Conservation (phyloP, 2,329 filamentous ascomycete genomes). For the Aspergillus sp. region DNA sequence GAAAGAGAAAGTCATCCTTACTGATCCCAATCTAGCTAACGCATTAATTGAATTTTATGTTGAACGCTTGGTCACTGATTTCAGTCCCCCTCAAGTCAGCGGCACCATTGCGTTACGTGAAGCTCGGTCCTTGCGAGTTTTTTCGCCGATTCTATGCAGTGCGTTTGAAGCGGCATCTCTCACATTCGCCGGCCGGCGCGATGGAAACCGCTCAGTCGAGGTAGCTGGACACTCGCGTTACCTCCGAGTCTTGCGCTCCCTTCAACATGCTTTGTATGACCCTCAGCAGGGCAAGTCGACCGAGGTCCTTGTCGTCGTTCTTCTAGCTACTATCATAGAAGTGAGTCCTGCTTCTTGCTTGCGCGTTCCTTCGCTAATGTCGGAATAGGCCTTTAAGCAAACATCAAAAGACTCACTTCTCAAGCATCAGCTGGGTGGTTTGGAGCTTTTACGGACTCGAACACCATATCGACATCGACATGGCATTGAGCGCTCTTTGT, state of each 20-base stretch:
- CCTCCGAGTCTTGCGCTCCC: conserved; percentile 18
- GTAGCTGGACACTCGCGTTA: conserved; percentile 26
- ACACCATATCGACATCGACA: conserved; percentile 29
- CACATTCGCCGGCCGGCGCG: conserved; percentile 25
- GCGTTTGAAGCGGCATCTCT: conserved; percentile 29
- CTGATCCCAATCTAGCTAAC: conserved; percentile 20
- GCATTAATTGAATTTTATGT: conserved; percentile 28
- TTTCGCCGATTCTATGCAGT: conserved; percentile 26
- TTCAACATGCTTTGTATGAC: conserved; percentile 24
- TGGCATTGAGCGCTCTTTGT: conserved; percentile 29
- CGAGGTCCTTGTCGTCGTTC: conserved; percentile 26
- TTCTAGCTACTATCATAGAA: conserved; percentile 30
- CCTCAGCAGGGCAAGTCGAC: conserved; percentile 24
- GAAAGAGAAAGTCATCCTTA: conserved; percentile 17
- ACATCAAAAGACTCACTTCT: conserved; percentile 28
- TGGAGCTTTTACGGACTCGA: conserved; percentile 24
- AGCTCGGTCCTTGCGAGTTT: conserved; percentile 27
- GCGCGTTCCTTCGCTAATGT: neutral
- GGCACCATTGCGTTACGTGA: conserved; percentile 27
- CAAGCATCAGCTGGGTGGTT: conserved; percentile 28
- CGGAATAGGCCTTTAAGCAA: conserved; percentile 28
- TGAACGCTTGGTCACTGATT: conserved; percentile 26
- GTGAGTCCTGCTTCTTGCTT: conserved; percentile 6
- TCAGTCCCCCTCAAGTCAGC: conserved; percentile 24
- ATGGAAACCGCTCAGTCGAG: conserved; percentile 22